Conservation (phyloP, 106 monocot species). For the Allium sativum region DNA sequence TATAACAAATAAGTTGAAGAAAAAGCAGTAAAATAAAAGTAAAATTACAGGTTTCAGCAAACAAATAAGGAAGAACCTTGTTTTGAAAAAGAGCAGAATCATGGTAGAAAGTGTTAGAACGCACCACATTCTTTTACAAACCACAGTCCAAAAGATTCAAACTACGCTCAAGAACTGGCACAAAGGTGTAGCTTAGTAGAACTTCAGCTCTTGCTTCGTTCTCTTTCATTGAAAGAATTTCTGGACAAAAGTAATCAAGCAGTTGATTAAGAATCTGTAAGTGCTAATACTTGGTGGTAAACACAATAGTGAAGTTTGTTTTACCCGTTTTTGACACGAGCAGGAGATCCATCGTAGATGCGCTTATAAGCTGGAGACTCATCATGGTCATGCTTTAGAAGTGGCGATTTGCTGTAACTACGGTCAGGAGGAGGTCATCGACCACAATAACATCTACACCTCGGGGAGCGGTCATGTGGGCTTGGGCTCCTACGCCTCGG, state of each 20-base stretch:
- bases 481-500: conserved; percentile 41
- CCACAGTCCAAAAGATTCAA: conserved; percentile 18
- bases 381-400: conserved; percentile 31
- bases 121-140: conserved; percentile 15
- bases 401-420: conserved; percentile 75
- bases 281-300: background rate
- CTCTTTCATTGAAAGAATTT: conserved; percentile 26
- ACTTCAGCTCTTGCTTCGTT: conserved; percentile 45
- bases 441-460: conserved; percentile 8
- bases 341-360: conserved; percentile 34
- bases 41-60: background rate
- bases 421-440: conserved; percentile 41
- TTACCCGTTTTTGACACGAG: conserved; percentile 42
- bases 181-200: too few relatives aligned
- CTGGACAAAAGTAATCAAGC: conserved; percentile 9
- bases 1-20: too few relatives aligned
- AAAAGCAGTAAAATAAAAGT: too few relatives aligned
- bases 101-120: conserved; percentile 21
- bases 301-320: background rate
- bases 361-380: conserved; percentile 39
- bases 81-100: background rate
- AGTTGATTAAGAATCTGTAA: background rate
- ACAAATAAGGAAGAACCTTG: too few relatives aligned
- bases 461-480: conserved; percentile 56
- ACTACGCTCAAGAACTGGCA: conserved; percentile 5